Percentiles rank a stretch among this genome's conserved stretches.
Conservation (phyloP, 768 basidiomycete species). For the Termitomyces sp. region DNA sequence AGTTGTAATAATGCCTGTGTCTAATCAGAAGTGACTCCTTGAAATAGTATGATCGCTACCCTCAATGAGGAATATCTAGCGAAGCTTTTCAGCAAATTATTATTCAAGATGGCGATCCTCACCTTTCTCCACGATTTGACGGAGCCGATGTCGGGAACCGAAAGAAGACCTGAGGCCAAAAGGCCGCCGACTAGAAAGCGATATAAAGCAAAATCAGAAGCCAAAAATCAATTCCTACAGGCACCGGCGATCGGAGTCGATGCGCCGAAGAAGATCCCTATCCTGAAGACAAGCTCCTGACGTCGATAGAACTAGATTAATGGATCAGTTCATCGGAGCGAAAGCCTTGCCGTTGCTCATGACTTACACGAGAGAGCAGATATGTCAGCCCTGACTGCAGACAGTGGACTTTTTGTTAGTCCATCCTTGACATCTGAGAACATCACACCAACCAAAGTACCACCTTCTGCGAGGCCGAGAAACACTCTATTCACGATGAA, state of each 20-base stretch:
- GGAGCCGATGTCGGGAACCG: constrained; percentile 23
- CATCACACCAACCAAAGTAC: constrained; percentile 14
- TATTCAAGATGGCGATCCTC: neutral
- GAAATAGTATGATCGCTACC: constrained; percentile 14
- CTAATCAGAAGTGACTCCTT: neutral
- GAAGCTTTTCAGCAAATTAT: neutral
- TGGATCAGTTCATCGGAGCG: too few species aligned
- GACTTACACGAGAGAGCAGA: constrained; percentile 15
- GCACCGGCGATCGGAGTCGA: constrained; percentile 29
- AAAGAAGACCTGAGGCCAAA: constrained; percentile 31
- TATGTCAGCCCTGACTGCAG: constrained; percentile 16
- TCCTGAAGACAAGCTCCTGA: constrained; percentile 25
- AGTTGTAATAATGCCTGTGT: constrained; percentile 27
- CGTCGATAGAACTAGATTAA: constrained; percentile 25
- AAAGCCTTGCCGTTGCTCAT: neutral
- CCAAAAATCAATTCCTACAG: constrained; percentile 16
- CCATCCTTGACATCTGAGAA: neutral
- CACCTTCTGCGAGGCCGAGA: constrained; percentile 20
- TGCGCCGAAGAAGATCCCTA: constrained; percentile 29
- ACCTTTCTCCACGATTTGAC: constrained; percentile 31
- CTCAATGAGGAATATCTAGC: constrained; percentile 36
- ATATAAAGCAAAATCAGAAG: neutral
- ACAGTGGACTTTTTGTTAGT: neutral
- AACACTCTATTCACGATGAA: constrained; percentile 19
- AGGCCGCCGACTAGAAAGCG: constrained; percentile 27